Percentiles rank a stretch among this genome's conserved stretches.
These are phyloP conservation scores for Fraxinus sp. DNA, from an alignment of 305 asterid genomes.

Conservation along the genomic window DNA sequence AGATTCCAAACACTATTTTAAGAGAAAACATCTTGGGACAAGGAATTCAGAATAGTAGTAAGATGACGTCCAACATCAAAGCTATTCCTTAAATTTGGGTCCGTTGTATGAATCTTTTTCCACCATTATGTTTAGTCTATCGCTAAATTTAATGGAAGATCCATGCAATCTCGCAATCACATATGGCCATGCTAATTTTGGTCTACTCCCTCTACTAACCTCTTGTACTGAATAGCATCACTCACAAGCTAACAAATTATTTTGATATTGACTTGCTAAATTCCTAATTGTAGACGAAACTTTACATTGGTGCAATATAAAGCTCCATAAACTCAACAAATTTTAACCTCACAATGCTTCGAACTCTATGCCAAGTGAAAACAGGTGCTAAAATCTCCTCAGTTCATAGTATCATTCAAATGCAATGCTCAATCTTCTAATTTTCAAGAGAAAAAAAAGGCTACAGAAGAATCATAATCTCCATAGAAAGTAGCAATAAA, in stretches of 20 bases:
- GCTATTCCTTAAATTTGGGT: not conserved
- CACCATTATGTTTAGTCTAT: not conserved
- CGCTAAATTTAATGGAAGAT: not conserved
- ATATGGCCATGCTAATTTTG: not conserved
- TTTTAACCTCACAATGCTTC: constrained; percentile 10
- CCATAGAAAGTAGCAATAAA: not conserved
- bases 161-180: not conserved
- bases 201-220: not conserved
- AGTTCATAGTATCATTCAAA: not conserved
- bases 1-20: not conserved
- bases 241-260: constrained; percentile 15
- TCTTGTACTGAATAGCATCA: not conserved
- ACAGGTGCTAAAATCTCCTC: not conserved
- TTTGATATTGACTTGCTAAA: not conserved
- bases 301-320: not conserved
- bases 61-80: not conserved
- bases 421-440: not conserved
- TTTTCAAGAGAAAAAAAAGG: not conserved
- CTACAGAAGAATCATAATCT: not conserved
- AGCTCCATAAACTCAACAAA: constrained; percentile 9
- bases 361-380: too few relatives aligned
- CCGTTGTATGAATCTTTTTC: not conserved
- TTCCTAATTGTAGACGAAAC: constrained; percentile 1
- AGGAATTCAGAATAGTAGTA: not conserved
- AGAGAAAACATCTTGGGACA: not conserved